Evolutionary conservation across 495 filamentous ascomycete species (phyloP).

Genomic region (Lepidopterella palustris): DNA sequence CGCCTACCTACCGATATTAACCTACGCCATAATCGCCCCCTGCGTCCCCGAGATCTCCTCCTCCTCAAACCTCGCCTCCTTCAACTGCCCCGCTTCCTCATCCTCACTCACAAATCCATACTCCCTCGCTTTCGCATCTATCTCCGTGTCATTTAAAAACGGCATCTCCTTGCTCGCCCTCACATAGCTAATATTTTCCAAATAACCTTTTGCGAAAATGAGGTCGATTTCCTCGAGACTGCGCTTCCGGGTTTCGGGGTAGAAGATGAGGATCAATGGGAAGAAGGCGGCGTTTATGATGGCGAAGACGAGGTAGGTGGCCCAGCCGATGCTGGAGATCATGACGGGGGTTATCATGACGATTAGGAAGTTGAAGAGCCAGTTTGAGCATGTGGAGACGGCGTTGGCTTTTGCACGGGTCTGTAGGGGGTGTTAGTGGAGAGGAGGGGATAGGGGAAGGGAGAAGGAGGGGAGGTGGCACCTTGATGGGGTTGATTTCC

Average conservation of each 20-base stretch:
- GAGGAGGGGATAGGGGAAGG: background rate
- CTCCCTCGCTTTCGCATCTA: conserved; percentile 30
- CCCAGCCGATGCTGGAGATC: conserved; percentile 25
- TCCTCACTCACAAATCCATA: conserved; percentile 35
- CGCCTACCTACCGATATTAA: no score
- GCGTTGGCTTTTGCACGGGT: conserved; percentile 61
- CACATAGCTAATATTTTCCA: conserved; percentile 71
- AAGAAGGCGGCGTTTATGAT: conserved; percentile 47
- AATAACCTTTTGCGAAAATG: conserved; percentile 56
- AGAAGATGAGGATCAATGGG: conserved; percentile 46
- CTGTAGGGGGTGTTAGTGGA: conserved; percentile 20
- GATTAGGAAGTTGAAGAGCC: conserved; percentile 37
- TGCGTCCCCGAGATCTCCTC: conserved; percentile 22
- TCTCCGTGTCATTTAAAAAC: conserved; percentile 53
- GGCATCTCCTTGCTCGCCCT: conserved; percentile 64
- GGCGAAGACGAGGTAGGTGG: conserved; percentile 37
- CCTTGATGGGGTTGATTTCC: conserved; percentile 58
- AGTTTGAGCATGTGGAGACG: conserved; percentile 58
- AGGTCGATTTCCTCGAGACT: conserved; percentile 36
- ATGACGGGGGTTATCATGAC: conserved; percentile 37
- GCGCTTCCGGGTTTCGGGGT: conserved; percentile 48
- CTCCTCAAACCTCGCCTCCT: conserved; percentile 24
- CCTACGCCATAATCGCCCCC: conserved; percentile 13
- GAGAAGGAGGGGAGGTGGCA: background rate
- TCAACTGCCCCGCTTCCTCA: conserved; percentile 23